Evolutionary conservation across 169 alveolate genomes (phyloP).

Genomic region (Eimeria tenella): DNA sequence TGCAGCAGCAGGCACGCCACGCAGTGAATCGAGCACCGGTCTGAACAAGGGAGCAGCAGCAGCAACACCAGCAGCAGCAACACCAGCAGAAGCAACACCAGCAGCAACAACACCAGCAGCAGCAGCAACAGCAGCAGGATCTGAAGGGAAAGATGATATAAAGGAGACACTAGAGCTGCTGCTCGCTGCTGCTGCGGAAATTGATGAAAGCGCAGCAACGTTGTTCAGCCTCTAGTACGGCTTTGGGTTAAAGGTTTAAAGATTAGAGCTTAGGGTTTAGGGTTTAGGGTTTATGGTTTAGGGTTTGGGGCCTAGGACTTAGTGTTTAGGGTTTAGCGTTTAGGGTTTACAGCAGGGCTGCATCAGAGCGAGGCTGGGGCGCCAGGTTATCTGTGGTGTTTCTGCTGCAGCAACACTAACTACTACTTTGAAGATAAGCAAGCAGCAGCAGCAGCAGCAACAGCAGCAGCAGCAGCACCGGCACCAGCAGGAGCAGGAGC

Average conservation of each 20-base stretch:
- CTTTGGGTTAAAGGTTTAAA: too few species aligned
- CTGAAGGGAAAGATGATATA: too few species aligned
- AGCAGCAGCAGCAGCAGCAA: too few species aligned
- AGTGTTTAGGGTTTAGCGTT: neutral
- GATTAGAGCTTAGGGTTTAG: slow-evolving; percentile 1
- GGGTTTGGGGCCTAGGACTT: neutral
- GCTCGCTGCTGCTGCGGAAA: neutral
- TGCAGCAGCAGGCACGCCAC: too few species aligned
- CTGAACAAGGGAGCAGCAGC: too few species aligned
- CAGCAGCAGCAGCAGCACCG: too few species aligned
- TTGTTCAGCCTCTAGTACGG: neutral
- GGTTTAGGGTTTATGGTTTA: neutral
- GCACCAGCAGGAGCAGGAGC: too few species aligned
- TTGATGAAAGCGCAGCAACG: neutral
- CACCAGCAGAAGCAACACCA: slow-evolving; percentile 1
- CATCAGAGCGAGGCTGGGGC: too few species aligned
- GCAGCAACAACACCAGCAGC: slow-evolving; percentile 20
- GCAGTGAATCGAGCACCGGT: too few species aligned
- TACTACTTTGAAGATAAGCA: too few species aligned
- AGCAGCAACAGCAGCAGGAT: neutral
- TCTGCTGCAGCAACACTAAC: neutral
- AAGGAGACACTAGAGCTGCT: neutral
- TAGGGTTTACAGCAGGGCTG: too few species aligned
- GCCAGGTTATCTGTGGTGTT: neutral
- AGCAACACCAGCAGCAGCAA: too few species aligned